Conservation (phyloP, 2,329 filamentous ascomycete species). For the Fonsecaea erecta region DNA sequence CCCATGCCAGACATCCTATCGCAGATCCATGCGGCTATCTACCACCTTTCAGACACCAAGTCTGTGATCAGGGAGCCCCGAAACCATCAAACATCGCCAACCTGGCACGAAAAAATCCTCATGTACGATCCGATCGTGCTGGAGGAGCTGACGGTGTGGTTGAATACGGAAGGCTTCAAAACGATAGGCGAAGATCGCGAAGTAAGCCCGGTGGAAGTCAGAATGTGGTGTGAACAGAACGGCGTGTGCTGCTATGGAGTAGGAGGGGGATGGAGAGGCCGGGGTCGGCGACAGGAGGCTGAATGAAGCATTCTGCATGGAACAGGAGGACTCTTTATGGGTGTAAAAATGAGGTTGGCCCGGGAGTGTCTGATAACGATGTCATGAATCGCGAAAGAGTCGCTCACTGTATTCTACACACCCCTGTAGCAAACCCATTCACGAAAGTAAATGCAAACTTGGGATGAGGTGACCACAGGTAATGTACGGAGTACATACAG, state of each 20-base stretch:
- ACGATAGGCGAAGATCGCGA: conserved; percentile 68
- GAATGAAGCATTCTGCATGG: background rate
- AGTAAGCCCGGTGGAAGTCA: conserved; percentile 68
- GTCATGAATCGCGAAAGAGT: background rate
- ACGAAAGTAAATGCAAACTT: background rate
- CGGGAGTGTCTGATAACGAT: background rate
- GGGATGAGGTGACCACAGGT: no score
- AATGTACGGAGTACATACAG: no score
- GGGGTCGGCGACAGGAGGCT: background rate
- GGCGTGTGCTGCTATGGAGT: conserved; percentile 83
- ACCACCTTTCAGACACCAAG: conserved; percentile 10
- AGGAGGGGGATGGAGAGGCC: conserved; percentile 39
- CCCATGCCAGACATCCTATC: conserved; percentile 19
- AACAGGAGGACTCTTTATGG: background rate
- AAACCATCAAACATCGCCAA: conserved; percentile 54
- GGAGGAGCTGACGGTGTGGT: conserved; percentile 81
- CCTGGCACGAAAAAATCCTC: conserved; percentile 91
- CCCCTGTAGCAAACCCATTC: background rate
- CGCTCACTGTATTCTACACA: background rate
- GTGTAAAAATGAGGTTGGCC: background rate
- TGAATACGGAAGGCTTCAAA: conserved; percentile 73
- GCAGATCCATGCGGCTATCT: conserved; percentile 31
- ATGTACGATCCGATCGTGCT: conserved; percentile 89
- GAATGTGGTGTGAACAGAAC: conserved; percentile 86
- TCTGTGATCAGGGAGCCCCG: conserved; percentile 36